Evolutionary conservation across 257 asterid species (phyloP).

Genomic region (Verbascum thapsus): DNA sequence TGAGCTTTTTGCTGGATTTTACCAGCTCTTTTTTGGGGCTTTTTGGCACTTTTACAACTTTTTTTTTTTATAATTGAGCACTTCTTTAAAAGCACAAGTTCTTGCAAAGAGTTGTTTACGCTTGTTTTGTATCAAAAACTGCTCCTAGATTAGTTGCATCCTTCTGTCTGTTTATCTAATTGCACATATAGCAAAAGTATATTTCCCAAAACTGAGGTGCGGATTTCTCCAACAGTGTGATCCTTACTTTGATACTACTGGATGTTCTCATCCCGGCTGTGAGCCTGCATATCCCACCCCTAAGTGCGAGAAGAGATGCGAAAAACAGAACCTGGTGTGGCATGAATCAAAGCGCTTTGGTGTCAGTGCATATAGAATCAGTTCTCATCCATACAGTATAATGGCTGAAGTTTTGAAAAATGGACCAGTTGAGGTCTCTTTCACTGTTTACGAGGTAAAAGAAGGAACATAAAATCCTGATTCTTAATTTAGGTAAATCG

Average conservation of each 20-base stretch:
- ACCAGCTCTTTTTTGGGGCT: too few relatives aligned
- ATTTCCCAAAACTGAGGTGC: conserved; percentile 12
- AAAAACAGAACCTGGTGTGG: conserved; percentile 74
- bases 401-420: conserved; percentile 82
- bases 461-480: conserved; percentile 7
- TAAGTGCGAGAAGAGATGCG: conserved; percentile 62
- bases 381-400: conserved; percentile 70
- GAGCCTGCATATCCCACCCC: conserved; percentile 95
- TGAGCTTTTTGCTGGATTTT: too few relatives aligned
- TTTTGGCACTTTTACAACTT: too few relatives aligned
- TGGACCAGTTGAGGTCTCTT: conserved; percentile 94
- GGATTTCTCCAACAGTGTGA: conserved; percentile 67
- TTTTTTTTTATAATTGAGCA: too few relatives aligned
- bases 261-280: conserved; percentile 98
- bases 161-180: conserved; percentile 15
- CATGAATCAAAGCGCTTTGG: conserved; percentile 69
- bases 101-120: too few relatives aligned
- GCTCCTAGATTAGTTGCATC: conserved; percentile 9
- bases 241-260: conserved; percentile 85
- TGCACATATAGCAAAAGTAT: conserved; percentile 22
- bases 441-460: conserved; percentile 94
- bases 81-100: too few relatives aligned
- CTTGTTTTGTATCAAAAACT: conserved; percentile 1
- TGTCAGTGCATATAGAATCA: conserved; percentile 54
- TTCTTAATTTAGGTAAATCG: conserved; percentile 10